Percentiles rank a stretch among this genome's conserved stretches.
Evolutionary conservation across 495 filamentous ascomycete species (phyloP).

Genomic region (Astrothelium macrocarpum): DNA sequence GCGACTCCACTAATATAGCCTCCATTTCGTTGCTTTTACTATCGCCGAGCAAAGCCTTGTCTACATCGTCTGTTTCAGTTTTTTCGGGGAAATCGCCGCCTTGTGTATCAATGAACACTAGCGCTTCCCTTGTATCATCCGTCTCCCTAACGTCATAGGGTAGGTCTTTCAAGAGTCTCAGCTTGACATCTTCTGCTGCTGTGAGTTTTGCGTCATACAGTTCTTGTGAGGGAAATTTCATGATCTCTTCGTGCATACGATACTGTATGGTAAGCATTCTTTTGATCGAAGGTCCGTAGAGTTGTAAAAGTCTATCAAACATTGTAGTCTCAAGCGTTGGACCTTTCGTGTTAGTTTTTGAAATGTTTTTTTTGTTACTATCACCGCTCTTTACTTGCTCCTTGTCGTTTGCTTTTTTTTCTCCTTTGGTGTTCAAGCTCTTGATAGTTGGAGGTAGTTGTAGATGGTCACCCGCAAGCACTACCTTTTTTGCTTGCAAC

Average conservation of each 20-base stretch:
- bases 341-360: constrained; percentile 12
- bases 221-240: constrained; percentile 83
- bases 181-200: constrained; percentile 67
- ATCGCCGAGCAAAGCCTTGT: constrained; percentile 56
- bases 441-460: constrained; percentile 95
- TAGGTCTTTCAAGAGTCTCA: constrained; percentile 63
- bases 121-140: constrained; percentile 77
- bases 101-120: constrained; percentile 95
- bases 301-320: constrained; percentile 74
- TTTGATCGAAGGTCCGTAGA: constrained; percentile 81
- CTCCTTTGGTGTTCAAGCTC: constrained; percentile 51
- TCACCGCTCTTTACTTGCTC: constrained; percentile 15
- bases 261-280: constrained; percentile 96
- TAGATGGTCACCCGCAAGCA: constrained; percentile 89
- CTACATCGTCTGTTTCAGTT: constrained; percentile 35
- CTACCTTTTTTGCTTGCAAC: constrained; percentile 65
- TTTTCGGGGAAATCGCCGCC: constrained; percentile 65
- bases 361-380: constrained; percentile 14
- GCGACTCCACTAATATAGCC: constrained; percentile 64
- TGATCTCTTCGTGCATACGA: constrained; percentile 93
- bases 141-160: constrained; percentile 70
- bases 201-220: constrained; percentile 75
- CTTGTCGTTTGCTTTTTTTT: constrained; percentile 18
- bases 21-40: constrained; percentile 94
- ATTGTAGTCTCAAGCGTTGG: constrained; percentile 73